Conservation (phyloP, 2,329 filamentous ascomycete genomes). For the Xylariaceae sp. region DNA sequence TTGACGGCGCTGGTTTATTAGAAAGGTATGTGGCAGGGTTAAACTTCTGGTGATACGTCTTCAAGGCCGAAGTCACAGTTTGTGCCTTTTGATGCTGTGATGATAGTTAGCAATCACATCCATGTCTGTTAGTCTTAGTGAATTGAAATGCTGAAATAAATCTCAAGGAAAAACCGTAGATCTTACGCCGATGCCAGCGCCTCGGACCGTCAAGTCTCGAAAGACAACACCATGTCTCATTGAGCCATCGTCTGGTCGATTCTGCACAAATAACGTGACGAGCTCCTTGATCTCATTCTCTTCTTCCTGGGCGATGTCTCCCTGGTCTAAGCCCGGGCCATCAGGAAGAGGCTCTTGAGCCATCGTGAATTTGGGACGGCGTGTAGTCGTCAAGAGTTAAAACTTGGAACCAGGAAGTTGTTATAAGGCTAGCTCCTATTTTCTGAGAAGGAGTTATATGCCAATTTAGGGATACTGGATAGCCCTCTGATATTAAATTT, state of each 20-base stretch:
- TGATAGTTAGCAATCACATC: slow-evolving; percentile 2
- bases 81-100: slow-evolving; percentile 1
- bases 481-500: too few relatives aligned
- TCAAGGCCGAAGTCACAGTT: slow-evolving; percentile 3
- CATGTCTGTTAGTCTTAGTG: too few relatives aligned
- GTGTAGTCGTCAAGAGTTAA: too few relatives aligned
- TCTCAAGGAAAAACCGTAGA: neutral
- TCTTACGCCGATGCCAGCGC: slow-evolving; percentile 1
- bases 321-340: neutral
- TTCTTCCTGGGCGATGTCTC: neutral
- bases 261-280: slow-evolving; percentile 4
- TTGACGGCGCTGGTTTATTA: slow-evolving; percentile 5
- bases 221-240: neutral
- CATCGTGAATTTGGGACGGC: neutral
- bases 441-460: too few relatives aligned
- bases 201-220: slow-evolving; percentile 4
- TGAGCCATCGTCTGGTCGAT: neutral
- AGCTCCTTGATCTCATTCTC: slow-evolving; percentile 5
- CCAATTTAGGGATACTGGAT: too few relatives aligned
- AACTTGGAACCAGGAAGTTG: too few relatives aligned
- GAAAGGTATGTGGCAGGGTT: slow-evolving; percentile 9
- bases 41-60: neutral
- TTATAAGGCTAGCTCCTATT: too few relatives aligned
- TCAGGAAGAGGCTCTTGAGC: neutral
- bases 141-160: too few relatives aligned